These are phyloP conservation scores for Emergomyces orientalis DNA, from an alignment of 2,329 filamentous ascomycete species.

Conservation along the genomic window DNA sequence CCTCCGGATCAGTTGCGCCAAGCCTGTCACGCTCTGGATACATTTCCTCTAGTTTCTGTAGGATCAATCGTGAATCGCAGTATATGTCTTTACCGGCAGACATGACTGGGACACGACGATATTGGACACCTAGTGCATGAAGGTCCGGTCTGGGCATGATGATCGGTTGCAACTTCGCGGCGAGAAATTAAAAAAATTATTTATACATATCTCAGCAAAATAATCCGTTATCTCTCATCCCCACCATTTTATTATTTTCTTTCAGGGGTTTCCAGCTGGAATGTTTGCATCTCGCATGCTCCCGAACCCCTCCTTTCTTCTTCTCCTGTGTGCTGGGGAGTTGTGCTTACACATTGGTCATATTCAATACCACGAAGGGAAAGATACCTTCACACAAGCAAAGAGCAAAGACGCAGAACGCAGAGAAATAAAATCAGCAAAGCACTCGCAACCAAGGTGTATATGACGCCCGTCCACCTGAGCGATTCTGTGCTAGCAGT, in stretches of 20 bases:
- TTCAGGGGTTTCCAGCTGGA: background rate
- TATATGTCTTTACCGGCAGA: constrained; percentile 59
- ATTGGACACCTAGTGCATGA: constrained; percentile 50
- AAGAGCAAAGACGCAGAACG: background rate
- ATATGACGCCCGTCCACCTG: background rate
- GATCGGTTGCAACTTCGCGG: constrained; percentile 51
- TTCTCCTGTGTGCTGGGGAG: background rate
- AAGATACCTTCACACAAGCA: constrained; percentile 46
- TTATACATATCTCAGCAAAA: background rate
- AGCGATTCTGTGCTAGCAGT: background rate
- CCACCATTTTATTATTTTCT: background rate
- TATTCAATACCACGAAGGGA: constrained; percentile 56
- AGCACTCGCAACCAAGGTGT: background rate
- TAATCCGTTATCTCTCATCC: background rate
- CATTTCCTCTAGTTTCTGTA: constrained; percentile 52
- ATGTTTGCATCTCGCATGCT: background rate
- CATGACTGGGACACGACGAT: constrained; percentile 61
- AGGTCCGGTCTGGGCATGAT: constrained; percentile 59
- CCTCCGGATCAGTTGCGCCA: constrained; percentile 32
- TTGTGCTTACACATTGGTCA: constrained; percentile 53
- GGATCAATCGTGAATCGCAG: constrained; percentile 59
- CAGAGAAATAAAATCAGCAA: constrained; percentile 1
- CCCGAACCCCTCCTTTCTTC: background rate
- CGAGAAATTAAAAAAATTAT: background rate
- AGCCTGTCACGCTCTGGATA: constrained; percentile 39